Conservation (phyloP, 2,329 filamentous ascomycete species). For the Fusarium temperatum region DNA sequence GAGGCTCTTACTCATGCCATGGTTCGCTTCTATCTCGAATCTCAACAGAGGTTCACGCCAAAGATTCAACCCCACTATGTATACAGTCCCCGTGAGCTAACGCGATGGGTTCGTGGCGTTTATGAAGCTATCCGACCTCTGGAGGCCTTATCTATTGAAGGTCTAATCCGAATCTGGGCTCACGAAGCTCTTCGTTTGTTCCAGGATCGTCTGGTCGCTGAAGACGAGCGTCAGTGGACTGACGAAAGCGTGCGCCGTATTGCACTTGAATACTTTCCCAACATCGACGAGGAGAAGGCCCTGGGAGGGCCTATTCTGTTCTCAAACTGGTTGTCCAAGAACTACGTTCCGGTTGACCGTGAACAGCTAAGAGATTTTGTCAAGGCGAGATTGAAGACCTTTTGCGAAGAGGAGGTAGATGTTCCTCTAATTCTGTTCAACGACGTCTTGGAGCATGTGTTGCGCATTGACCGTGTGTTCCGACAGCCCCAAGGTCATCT, state of each 20-base stretch:
- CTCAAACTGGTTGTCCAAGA: slow-evolving; percentile 99
- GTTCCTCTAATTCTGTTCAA: slow-evolving; percentile 99
- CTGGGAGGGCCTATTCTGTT: slow-evolving; percentile 94
- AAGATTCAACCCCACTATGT: slow-evolving; percentile 99
- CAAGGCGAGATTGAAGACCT: slow-evolving; percentile 94
- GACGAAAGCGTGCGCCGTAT: slow-evolving; percentile 87
- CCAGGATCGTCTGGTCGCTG: slow-evolving; percentile 94
- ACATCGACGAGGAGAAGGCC: slow-evolving; percentile 89
- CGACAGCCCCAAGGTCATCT: slow-evolving; percentile 97
- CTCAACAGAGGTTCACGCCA: slow-evolving; percentile 92
- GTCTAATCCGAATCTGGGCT: slow-evolving; percentile 95
- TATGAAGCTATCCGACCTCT: slow-evolving; percentile 96
- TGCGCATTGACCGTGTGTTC: slow-evolving; percentile 98
- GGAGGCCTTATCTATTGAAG: slow-evolving; percentile 87
- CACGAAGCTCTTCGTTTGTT: slow-evolving; percentile 96
- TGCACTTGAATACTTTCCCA: slow-evolving; percentile 91
- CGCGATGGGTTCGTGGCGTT: slow-evolving; percentile 95
- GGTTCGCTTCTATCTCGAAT: slow-evolving; percentile 96
- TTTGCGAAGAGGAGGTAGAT: slow-evolving; percentile 99
- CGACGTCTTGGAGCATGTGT: slow-evolving; percentile 95
- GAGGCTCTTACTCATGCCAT: slow-evolving; percentile 95
- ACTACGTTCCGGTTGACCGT: slow-evolving; percentile 96
- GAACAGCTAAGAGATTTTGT: slow-evolving; percentile 97
- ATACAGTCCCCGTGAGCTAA: slow-evolving; percentile 98
- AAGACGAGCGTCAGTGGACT: slow-evolving; percentile 96